A percentile compares a stretch with the other conserved stretches of the same genome.
These are phyloP conservation scores for Colletotrichum siamense DNA, from an alignment of 2,329 filamentous ascomycete genomes.

Conservation along the genomic window DNA sequence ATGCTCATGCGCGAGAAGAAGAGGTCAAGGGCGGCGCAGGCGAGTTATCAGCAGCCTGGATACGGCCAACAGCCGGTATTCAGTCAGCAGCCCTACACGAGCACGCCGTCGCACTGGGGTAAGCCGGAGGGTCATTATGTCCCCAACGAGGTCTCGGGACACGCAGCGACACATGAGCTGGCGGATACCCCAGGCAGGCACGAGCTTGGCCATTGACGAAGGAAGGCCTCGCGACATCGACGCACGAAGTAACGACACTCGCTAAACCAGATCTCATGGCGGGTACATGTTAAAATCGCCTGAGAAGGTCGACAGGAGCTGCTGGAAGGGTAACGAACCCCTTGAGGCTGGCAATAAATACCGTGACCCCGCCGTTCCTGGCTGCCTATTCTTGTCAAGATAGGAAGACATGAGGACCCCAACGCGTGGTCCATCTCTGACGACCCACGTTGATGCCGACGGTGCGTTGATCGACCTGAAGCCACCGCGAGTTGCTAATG, in stretches of 20 bases:
- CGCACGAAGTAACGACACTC: not conserved
- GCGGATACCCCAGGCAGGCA: not conserved
- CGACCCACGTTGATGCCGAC: not conserved
- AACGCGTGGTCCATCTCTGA: not conserved
- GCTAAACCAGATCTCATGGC: not conserved
- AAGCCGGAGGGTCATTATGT: not conserved
- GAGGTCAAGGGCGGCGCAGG: not conserved
- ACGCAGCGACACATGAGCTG: not conserved
- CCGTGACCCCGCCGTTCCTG: rapidly evolving
- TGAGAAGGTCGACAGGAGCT: not conserved
- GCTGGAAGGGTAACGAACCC: not conserved
- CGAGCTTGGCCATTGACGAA: not conserved
- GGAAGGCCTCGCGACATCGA: not conserved
- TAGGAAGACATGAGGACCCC: not conserved
- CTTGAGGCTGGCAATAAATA: not conserved
- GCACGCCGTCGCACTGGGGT: not conserved
- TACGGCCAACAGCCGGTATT: not conserved
- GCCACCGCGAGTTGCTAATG: not conserved
- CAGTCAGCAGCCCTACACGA: not conserved
- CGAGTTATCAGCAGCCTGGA: not conserved
- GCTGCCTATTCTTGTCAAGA: not conserved
- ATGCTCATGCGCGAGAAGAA: conserved; percentile 17
- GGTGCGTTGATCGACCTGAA: not conserved
- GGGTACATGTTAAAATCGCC: not conserved
- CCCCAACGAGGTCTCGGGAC: not conserved